Evolutionary conservation across 1,139 yeast genomes (phyloP).

Genomic region (Citeromyces hawaiiensis): DNA sequence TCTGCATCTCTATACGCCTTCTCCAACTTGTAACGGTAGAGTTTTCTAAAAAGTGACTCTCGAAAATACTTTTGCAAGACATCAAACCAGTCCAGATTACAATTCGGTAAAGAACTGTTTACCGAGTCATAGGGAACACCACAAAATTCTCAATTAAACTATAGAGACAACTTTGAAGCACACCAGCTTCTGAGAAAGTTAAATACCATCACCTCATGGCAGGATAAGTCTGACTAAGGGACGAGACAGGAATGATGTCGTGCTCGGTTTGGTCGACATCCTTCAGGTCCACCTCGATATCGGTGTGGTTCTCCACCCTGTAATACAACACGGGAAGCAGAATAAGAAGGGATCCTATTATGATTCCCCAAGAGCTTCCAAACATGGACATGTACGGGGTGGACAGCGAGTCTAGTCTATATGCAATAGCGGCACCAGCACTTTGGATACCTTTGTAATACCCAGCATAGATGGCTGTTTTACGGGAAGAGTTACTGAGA

Average conservation of each 20-base stretch:
- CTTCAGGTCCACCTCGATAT: conserved; percentile 3
- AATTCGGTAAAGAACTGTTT: too few relatives aligned
- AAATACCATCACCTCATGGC: neutral
- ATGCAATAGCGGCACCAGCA: conserved; percentile 46
- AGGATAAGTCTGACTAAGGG: neutral
- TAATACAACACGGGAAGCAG: conserved; percentile 26
- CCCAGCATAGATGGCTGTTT: conserved; percentile 41
- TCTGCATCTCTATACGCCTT: too few relatives aligned
- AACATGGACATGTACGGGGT: conserved; percentile 30
- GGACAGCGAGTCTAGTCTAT: conserved; percentile 37
- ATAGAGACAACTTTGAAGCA: too few relatives aligned
- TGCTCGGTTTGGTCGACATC: conserved; percentile 18
- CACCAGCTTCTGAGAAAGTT: too few relatives aligned
- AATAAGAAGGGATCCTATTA: conserved; percentile 31
- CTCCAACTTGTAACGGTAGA: too few relatives aligned
- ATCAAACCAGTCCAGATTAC: too few relatives aligned
- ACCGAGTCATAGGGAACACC: too few relatives aligned
- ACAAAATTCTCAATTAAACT: neutral
- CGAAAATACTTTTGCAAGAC: too few relatives aligned
- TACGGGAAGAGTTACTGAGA: conserved; percentile 39
- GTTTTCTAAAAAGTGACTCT: too few relatives aligned
- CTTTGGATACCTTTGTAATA: conserved; percentile 49
- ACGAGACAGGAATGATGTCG: neutral
- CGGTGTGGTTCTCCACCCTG: conserved; percentile 31
- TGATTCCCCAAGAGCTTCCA: conserved; percentile 44